Percentiles rank a stretch among this genome's conserved stretches.
These are phyloP conservation scores for Fusarium burgessii DNA, from an alignment of 2,329 filamentous ascomycete genomes.

Conservation along the genomic window DNA sequence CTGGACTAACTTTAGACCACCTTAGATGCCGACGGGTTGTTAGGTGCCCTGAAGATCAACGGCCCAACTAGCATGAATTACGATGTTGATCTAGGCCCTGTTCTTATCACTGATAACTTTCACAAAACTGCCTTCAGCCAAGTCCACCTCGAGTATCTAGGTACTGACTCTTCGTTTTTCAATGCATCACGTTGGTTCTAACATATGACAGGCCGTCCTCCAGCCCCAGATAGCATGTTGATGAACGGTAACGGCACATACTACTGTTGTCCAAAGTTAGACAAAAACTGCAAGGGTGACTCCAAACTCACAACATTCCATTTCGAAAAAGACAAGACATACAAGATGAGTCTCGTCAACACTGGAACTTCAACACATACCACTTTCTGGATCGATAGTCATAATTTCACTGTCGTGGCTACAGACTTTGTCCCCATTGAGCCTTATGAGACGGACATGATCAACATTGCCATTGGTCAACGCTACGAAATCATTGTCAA, in stretches of 20 bases:
- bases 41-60: background rate
- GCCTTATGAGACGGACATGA: background rate
- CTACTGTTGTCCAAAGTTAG: background rate
- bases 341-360: conserved; percentile 7
- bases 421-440: conserved; percentile 12
- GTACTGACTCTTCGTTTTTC: rapidly evolving
- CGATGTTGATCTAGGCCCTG: background rate
- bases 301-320: background rate
- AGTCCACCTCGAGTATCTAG: background rate
- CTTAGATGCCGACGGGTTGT: background rate
- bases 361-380: background rate
- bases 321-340: background rate
- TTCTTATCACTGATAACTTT: conserved; percentile 5
- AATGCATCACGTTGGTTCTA: too few species aligned
- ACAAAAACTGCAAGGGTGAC: background rate
- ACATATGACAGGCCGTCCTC: background rate
- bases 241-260: conserved; percentile 5
- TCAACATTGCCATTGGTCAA: conserved; percentile 1
- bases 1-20: background rate
- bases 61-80: conserved; percentile 1
- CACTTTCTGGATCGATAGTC: background rate
- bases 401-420: conserved; percentile 1
- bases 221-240: conserved; percentile 4
- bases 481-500: background rate
- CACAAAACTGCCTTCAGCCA: conserved; percentile 2